phyloP scores from a whole-genome alignment of 2,329 filamentous ascomycete species.

The Alternaria triticimaculans region DNA sequence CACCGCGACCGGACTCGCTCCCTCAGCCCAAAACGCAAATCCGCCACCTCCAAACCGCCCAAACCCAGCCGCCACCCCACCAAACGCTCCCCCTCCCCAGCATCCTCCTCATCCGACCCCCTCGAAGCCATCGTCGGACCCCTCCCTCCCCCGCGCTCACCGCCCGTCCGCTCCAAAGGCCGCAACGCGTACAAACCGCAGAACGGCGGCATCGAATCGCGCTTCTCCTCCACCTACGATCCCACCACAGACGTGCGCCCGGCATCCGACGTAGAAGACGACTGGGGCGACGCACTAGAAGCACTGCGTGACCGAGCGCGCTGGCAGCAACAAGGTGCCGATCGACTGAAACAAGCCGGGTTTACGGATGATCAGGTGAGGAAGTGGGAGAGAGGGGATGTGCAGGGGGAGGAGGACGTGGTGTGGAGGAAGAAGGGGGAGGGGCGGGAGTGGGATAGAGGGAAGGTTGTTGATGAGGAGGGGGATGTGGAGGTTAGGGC shows the following conservation, averaged over 20 bases:
- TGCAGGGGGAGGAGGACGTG: conserved; percentile 70
- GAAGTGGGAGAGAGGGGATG: conserved; percentile 70
- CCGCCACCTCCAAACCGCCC: neutral
- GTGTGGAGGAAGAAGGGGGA: conserved; percentile 76
- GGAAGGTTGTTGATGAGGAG: conserved; percentile 65
- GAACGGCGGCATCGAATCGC: conserved; percentile 72
- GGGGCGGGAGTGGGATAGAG: conserved; percentile 70
- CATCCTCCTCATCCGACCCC: conserved; percentile 72
- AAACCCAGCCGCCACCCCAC: neutral
- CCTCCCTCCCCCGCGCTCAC: conserved; percentile 59
- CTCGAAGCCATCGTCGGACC: conserved; percentile 80
- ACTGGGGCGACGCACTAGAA: conserved; percentile 84
- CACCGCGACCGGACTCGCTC: conserved; percentile 23
- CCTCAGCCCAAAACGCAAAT: neutral
- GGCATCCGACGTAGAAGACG: conserved; percentile 60
- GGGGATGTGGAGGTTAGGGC: conserved; percentile 60
- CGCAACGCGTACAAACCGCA: conserved; percentile 41
- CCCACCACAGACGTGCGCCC: conserved; percentile 64
- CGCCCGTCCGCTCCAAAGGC: conserved; percentile 49
- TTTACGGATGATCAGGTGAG: conserved; percentile 78
- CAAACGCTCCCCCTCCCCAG: conserved; percentile 20
- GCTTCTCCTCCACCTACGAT: conserved; percentile 73
- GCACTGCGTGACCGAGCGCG: conserved; percentile 79
- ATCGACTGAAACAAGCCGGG: conserved; percentile 76
- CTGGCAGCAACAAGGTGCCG: conserved; percentile 76